phyloP scores from a whole-genome alignment of 225 moss, liverwort and hornwort genomes.

The Pseudoscleropodium purum region DNA sequence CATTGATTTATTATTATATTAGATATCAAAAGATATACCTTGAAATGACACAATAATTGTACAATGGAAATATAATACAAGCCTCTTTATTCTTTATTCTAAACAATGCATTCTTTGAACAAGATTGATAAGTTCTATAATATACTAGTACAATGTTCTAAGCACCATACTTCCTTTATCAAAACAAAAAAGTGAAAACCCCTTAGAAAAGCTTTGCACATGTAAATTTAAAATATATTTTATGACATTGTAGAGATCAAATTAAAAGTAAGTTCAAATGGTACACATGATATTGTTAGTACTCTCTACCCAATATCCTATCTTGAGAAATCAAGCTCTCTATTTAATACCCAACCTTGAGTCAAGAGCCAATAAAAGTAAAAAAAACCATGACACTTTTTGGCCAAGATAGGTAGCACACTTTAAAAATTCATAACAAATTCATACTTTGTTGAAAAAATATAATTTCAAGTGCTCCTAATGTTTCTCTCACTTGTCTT shows the following conservation, averaged over 20 bases:
- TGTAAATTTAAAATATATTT: not conserved
- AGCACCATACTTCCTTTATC: too few relatives aligned
- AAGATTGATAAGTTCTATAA: not conserved
- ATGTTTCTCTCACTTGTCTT: not conserved
- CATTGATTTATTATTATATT: not conserved
- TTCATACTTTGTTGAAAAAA: not conserved
- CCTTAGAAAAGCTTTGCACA: not conserved
- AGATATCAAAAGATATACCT: not conserved
- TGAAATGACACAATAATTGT: not conserved
- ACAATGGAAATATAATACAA: not conserved
- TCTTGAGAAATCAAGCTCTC: not conserved
- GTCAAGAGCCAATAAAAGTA: not conserved
- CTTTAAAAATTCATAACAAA: not conserved
- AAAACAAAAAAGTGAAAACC: not conserved
- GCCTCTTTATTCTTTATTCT: not conserved
- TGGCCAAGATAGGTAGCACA: accelerated
- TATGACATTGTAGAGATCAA: not conserved
- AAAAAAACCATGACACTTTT: not conserved
- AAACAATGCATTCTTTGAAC: not conserved
- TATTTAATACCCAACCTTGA: not conserved
- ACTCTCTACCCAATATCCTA: too few relatives aligned
- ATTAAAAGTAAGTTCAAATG: not conserved
- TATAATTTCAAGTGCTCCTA: not conserved
- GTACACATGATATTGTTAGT: not conserved
- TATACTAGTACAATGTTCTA: too few relatives aligned